Percentiles rank a stretch among this genome's conserved stretches.
phyloP scores from a whole-genome alignment of 495 filamentous ascomycete species.

The Podospora sp. region DNA sequence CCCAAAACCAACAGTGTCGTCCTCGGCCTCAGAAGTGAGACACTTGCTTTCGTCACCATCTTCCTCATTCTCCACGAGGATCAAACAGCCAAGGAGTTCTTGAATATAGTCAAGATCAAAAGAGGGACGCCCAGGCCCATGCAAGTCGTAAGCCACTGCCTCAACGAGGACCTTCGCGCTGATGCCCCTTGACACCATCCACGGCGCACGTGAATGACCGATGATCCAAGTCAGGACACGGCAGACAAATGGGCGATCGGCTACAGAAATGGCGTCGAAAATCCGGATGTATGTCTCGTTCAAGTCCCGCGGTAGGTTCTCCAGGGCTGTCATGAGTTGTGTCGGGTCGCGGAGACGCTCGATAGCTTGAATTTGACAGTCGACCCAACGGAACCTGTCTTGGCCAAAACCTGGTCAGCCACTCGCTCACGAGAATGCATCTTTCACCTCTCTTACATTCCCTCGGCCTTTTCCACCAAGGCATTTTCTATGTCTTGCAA shows the following conservation, averaged over 20 bases:
- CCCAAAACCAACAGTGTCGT: background rate
- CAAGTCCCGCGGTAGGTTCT: conserved; percentile 39
- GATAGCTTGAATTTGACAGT: conserved; percentile 46
- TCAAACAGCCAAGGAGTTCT: conserved; percentile 3
- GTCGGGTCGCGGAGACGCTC: conserved; percentile 28
- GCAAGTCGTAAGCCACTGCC: background rate
- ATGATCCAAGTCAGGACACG: conserved; percentile 13
- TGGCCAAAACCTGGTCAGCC: background rate
- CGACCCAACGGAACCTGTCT: conserved; percentile 46
- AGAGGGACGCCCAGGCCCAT: background rate
- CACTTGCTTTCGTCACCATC: no score
- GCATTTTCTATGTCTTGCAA: conserved; percentile 34
- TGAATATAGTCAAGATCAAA: background rate
- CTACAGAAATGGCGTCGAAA: conserved; percentile 29
- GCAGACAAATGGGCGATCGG: conserved; percentile 34
- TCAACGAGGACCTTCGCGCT: background rate
- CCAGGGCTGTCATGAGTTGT: conserved; percentile 30
- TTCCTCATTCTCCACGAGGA: background rate
- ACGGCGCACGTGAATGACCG: background rate
- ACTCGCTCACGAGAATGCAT: background rate
- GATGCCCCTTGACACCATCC: background rate
- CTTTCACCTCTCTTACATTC: conserved; percentile 33
- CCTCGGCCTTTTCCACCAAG: conserved; percentile 34
- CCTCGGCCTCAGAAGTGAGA: no score
- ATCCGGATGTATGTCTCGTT: conserved; percentile 45